Percentiles rank a stretch among this genome's conserved stretches.
These are phyloP conservation scores for Lachnellula subtilissima DNA, from an alignment of 2,329 filamentous ascomycete species.

Conservation along the genomic window DNA sequence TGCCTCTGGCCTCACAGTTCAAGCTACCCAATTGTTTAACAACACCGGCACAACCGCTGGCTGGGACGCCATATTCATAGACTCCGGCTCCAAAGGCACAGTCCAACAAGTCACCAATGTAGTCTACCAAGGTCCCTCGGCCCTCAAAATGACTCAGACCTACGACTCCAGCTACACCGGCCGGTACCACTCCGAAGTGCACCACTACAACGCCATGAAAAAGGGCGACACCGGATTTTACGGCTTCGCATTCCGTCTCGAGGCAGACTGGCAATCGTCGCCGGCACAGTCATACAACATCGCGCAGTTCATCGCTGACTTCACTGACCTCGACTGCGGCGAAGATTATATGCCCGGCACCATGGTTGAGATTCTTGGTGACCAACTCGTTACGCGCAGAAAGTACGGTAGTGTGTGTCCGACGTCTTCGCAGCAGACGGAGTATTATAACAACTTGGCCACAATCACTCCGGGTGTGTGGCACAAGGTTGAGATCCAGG, in stretches of 20 bases:
- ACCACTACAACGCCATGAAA: conserved; percentile 40
- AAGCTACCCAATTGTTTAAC: neutral
- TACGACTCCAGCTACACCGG: conserved; percentile 39
- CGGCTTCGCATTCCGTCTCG: conserved; percentile 47
- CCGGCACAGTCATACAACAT: conserved; percentile 42
- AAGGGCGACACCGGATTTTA: conserved; percentile 44
- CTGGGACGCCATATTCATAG: conserved; percentile 7
- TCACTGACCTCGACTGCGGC: conserved; percentile 37
- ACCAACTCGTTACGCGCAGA: conserved; percentile 40
- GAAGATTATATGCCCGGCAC: conserved; percentile 45
- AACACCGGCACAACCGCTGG: conserved; percentile 12
- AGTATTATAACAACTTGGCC: conserved; percentile 32
- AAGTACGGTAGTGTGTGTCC: conserved; percentile 37
- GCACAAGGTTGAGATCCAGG: conserved; percentile 44
- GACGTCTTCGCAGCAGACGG: conserved; percentile 27
- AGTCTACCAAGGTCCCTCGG: conserved; percentile 3
- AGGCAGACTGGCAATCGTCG: conserved; percentile 42
- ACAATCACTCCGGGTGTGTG: conserved; percentile 40
- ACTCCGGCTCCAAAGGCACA: conserved; percentile 4
- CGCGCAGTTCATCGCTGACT: conserved; percentile 48
- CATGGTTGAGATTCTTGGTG: conserved; percentile 43
- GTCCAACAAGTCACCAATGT: conserved; percentile 13
- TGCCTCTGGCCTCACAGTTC: neutral
- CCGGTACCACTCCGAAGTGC: conserved; percentile 47
- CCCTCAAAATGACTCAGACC: conserved; percentile 33